Percentiles rank a stretch among this genome's conserved stretches.
These are phyloP conservation scores for Ophiostoma fasciatum DNA, from an alignment of 2,329 filamentous ascomycete species.

Conservation along the genomic window DNA sequence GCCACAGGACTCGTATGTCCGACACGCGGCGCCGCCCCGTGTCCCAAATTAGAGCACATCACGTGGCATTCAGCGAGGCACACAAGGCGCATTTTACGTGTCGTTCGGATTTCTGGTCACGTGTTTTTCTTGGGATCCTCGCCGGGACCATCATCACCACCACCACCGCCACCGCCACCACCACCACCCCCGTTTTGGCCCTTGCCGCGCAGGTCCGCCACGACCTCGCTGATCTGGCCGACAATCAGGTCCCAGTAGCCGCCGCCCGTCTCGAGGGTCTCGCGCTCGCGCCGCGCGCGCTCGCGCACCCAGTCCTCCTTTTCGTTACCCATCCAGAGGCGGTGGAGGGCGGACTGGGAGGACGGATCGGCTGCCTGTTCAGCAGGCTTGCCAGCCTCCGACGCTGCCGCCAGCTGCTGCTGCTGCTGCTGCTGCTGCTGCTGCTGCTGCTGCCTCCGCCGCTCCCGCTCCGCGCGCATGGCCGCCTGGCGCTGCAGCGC, in stretches of 20 bases:
- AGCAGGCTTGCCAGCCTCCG: background rate
- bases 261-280: conserved; percentile 39
- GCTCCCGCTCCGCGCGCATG: conserved; percentile 30
- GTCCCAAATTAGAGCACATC: too few relatives aligned
- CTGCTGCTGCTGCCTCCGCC: conserved; percentile 14
- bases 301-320: conserved; percentile 33
- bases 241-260: conserved; percentile 41
- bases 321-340: conserved; percentile 45
- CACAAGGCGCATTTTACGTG: too few relatives aligned
- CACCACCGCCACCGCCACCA: background rate
- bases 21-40: too few relatives aligned
- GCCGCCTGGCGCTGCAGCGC: conserved; percentile 32
- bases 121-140: conserved; percentile 1
- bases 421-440: conserved; percentile 5
- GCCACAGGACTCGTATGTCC: too few relatives aligned
- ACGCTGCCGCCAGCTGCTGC: background rate
- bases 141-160: conserved; percentile 1
- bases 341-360: too few relatives aligned
- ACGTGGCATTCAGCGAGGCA: too few relatives aligned
- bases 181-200: conserved; percentile 13
- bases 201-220: conserved; percentile 11
- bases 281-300: conserved; percentile 22
- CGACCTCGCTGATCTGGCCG: conserved; percentile 41
- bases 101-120: too few relatives aligned
- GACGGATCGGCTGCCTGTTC: background rate